A percentile compares a stretch with the other conserved stretches of the same genome.
Conservation (phyloP, 2,329 filamentous ascomycete genomes). For the Penicillium freii region DNA sequence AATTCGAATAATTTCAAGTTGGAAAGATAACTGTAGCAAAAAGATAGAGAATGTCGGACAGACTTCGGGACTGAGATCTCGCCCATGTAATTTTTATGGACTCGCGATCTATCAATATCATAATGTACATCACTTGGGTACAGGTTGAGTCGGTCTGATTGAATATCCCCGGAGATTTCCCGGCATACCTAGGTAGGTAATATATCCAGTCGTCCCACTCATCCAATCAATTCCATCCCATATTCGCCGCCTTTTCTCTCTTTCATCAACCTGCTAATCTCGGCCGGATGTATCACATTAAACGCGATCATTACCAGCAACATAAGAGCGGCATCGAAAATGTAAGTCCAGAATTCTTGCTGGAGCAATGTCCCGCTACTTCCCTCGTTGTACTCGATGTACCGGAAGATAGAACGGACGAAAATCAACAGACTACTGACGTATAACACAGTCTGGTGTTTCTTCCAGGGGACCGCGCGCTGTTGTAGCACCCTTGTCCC, state of each 20-base stretch:
- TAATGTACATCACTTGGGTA: background rate
- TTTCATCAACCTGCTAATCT: background rate
- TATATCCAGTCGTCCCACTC: background rate
- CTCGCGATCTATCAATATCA: background rate
- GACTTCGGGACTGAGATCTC: background rate
- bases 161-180: background rate
- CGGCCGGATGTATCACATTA: background rate
- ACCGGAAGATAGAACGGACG: background rate
- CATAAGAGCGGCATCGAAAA: background rate
- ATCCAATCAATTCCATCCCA: background rate
- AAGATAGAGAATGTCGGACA: background rate
- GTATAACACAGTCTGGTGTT: background rate
- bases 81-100: background rate
- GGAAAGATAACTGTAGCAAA: background rate
- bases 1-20: background rate
- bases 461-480: background rate
- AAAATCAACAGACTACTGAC: background rate
- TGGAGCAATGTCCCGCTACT: background rate
- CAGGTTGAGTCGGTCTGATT: background rate
- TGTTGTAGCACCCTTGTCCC: background rate
- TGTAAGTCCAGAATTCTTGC: background rate
- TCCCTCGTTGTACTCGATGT: background rate
- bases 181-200: background rate
- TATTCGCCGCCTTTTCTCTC: background rate
- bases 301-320: background rate